phyloP scores from a whole-genome alignment of 1,139 yeast species.

The Geotrichum europaeum region DNA sequence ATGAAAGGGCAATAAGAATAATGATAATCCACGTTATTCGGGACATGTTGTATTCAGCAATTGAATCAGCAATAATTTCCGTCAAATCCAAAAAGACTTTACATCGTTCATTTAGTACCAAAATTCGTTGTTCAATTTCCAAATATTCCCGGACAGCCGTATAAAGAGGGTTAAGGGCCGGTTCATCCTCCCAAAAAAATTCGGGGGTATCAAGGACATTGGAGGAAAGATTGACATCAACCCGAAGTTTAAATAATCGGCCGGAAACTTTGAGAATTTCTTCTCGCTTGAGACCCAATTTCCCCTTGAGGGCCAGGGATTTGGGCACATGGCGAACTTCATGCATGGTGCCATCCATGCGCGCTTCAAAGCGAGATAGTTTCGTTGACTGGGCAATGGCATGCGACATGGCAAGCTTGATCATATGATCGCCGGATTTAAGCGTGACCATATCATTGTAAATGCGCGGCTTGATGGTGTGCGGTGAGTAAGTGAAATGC shows the following conservation, averaged over 20 bases:
- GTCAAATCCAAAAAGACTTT: slow-evolving; percentile 89
- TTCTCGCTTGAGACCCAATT: slow-evolving; percentile 69
- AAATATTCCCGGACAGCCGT: slow-evolving; percentile 84
- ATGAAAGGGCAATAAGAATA: slow-evolving; percentile 69
- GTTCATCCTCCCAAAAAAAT: slow-evolving; percentile 94
- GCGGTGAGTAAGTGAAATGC: slow-evolving; percentile 82
- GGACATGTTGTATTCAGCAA: slow-evolving; percentile 87
- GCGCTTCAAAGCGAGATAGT: slow-evolving; percentile 80
- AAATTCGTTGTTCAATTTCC: slow-evolving; percentile 91
- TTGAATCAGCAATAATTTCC: slow-evolving; percentile 87
- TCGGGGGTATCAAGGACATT: slow-evolving; percentile 93
- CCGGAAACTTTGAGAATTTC: slow-evolving; percentile 85
- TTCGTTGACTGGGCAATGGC: slow-evolving; percentile 97
- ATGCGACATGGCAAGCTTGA: slow-evolving; percentile 87
- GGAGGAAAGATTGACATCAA: slow-evolving; percentile 87
- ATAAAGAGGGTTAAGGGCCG: slow-evolving; percentile 87
- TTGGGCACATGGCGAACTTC: slow-evolving; percentile 86
- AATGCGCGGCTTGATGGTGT: slow-evolving; percentile 78
- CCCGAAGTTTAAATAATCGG: slow-evolving; percentile 77
- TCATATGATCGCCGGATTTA: slow-evolving; percentile 85
- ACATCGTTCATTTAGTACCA: slow-evolving; percentile 87
- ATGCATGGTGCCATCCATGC: slow-evolving; percentile 78
- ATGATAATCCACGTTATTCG: slow-evolving; percentile 89
- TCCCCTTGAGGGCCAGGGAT: slow-evolving; percentile 82
- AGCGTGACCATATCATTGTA: slow-evolving; percentile 92